A percentile compares a stretch with the other conserved stretches of the same genome.
Evolutionary conservation across 495 filamentous ascomycete species (phyloP).

Genomic region (Podospora fimiseda): DNA sequence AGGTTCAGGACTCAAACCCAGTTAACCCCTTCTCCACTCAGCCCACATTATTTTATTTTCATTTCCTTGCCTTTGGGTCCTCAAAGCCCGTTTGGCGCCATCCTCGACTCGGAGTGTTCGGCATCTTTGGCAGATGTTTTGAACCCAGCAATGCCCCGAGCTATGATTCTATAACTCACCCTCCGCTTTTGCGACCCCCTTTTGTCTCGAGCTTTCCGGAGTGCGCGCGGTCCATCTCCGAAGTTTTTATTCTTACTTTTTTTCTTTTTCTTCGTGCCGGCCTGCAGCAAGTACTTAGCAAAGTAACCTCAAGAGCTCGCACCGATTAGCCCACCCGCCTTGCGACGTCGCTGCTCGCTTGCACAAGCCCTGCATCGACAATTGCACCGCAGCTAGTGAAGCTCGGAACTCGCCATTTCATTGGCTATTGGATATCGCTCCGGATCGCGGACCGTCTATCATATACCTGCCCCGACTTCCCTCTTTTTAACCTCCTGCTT

Average conservation of each 20-base stretch:
- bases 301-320: too few species aligned
- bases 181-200: slow-evolving; percentile 17
- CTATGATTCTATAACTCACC: slow-evolving; percentile 24
- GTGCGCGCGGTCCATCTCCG: slow-evolving; percentile 5
- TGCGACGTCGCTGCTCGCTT: slow-evolving; percentile 4
- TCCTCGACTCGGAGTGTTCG: slow-evolving; percentile 22
- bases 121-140: slow-evolving; percentile 21
- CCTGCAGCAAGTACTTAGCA: slow-evolving; percentile 13
- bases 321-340: slow-evolving; percentile 6
- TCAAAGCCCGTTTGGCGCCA: background rate
- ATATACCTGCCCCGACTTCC: slow-evolving; percentile 12
- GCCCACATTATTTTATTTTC: slow-evolving; percentile 28
- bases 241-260: slow-evolving; percentile 6
- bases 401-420: slow-evolving; percentile 7
- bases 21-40: slow-evolving; percentile 30
- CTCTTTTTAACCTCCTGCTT: slow-evolving; percentile 1
- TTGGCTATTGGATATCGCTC: background rate
- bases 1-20: slow-evolving; percentile 4
- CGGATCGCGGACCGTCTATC: slow-evolving; percentile 14
- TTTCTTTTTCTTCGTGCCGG: slow-evolving; percentile 8
- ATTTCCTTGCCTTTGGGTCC: slow-evolving; percentile 12
- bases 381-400: slow-evolving; percentile 6
- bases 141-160: slow-evolving; percentile 17
- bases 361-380: background rate
- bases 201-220: slow-evolving; percentile 18